These are phyloP conservation scores for Tricharina praecox DNA, from an alignment of 495 filamentous ascomycete genomes.

Conservation along the genomic window DNA sequence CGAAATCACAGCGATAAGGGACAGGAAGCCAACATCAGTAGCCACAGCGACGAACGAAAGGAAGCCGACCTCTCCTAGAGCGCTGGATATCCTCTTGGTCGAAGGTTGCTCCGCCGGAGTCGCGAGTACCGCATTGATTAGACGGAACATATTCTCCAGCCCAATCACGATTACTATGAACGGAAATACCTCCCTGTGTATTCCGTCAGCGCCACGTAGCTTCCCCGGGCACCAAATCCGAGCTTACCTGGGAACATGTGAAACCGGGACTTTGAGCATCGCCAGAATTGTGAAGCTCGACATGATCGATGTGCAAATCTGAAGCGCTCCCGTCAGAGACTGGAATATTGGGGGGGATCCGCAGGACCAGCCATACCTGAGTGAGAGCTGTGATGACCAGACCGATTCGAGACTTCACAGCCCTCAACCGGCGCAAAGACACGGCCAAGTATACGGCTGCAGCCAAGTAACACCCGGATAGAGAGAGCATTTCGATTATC, in stretches of 20 bases:
- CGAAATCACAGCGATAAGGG: slow-evolving; percentile 38
- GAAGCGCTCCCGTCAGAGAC: not conserved
- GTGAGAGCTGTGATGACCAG: slow-evolving; percentile 45
- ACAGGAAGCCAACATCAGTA: slow-evolving; percentile 44
- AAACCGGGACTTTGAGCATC: slow-evolving; percentile 43
- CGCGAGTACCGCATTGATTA: slow-evolving; percentile 52
- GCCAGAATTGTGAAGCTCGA: slow-evolving; percentile 48
- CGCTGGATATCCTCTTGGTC: slow-evolving; percentile 43
- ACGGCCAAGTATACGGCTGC: slow-evolving; percentile 40
- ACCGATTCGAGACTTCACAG: slow-evolving; percentile 50
- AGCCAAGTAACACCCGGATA: slow-evolving; percentile 43
- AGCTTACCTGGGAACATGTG: slow-evolving; percentile 38
- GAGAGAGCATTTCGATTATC: slow-evolving; percentile 38
- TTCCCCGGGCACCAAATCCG: not conserved
- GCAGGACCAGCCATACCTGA: too few relatives aligned
- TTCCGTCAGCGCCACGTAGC: slow-evolving; percentile 3
- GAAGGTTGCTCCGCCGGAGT: slow-evolving; percentile 45
- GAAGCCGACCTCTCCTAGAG: slow-evolving; percentile 51
- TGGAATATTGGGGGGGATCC: not conserved
- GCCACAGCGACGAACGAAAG: slow-evolving; percentile 41
- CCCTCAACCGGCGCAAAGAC: slow-evolving; percentile 42
- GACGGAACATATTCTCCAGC: slow-evolving; percentile 52
- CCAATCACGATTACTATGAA: slow-evolving; percentile 54
- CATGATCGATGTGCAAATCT: slow-evolving; percentile 35
- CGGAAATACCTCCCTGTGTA: slow-evolving; percentile 38